Base-by-base conservation (phyloP, 2,329 filamentous ascomycete genomes). In the Neofusicoccum umdonicola region DNA sequence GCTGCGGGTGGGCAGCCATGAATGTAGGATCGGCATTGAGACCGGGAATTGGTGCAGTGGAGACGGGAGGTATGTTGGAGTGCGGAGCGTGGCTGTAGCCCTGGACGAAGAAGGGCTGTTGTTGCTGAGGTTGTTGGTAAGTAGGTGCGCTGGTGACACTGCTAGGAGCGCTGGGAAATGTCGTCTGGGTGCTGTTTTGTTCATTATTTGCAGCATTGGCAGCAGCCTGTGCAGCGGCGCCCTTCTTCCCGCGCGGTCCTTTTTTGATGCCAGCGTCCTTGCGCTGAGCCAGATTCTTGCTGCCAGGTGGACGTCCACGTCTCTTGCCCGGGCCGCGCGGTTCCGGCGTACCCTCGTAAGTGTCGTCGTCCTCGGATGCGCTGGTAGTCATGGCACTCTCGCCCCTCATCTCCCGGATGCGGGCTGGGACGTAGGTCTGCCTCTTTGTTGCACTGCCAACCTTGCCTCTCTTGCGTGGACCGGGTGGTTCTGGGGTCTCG, bases 211-310 rank as follows among this genome's bases (percentile, higher is more conserved):
- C 35, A 9, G 45, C 44, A 17, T 58, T 44, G 12, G 39, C 48
- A 22, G 50, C 66, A 11, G 69, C 66, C 42, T 74, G 73, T 27
- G 65, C 68, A n/a, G 41, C 47, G 27, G 48, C 42, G 41, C 42
- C 52, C 37, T 66, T 65, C 67, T 75, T 75, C 67, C 76, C 77
- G 9, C 81, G 72, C 4, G 81, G 81, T 2, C 81, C 81, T 65
- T 83, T 83, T 66, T 82, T 82, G 64, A 82, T 76, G 2, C 81
- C 81, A 37, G 78, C 81, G 66, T 83, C 81, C 58, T 78, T 80
- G 19, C 81, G 74, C 64, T 78, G 74, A 31, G 77, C 76, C 34
- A 76, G 69, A 51, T 82, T 83, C 70, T 82, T 82, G 66, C 80
- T 82, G 0, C 81, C 81, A 3, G 79, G 79, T 37, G 74, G 74